Conservation (phyloP, 2,329 filamentous ascomycete genomes). For the Phyllosticta capitalensis region DNA sequence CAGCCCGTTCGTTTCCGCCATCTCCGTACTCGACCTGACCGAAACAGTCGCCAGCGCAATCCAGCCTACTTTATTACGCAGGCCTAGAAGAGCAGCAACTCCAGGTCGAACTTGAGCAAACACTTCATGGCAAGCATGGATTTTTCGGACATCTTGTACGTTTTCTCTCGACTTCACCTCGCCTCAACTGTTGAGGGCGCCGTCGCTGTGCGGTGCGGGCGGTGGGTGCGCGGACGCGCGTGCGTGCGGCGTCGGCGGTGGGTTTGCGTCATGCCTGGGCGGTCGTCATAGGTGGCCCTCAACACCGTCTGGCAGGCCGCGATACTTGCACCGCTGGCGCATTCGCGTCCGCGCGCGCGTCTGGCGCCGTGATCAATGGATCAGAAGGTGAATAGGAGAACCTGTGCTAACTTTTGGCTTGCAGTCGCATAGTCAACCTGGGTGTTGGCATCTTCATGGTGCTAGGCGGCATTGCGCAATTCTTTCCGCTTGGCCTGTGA, state of each 20-base stretch:
- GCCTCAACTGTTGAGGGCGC: neutral
- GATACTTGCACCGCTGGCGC: constrained; percentile 11
- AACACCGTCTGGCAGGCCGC: neutral
- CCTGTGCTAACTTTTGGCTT: constrained; percentile 13
- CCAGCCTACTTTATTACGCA: neutral
- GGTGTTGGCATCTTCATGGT: constrained; percentile 79
- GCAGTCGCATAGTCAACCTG: constrained; percentile 89
- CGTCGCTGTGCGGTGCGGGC: neutral
- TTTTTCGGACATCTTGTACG: constrained; percentile 86
- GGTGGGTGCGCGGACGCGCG: constrained; percentile 9
- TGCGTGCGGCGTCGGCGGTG: constrained; percentile 1
- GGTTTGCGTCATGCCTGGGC: neutral
- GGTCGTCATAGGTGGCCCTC: constrained; percentile 12
- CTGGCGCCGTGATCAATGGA: neutral
- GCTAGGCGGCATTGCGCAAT: constrained; percentile 68
- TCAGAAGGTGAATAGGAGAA: neutral
- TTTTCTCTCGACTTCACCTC: constrained; percentile 16
- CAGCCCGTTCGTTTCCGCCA: neutral
- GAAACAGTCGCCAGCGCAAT: neutral
- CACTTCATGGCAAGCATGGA: constrained; percentile 54
- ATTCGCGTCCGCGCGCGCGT: neutral
- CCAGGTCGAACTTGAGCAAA: constrained; percentile 22
- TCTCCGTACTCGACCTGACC: constrained; percentile 37
- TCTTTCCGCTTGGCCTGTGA: constrained; percentile 45
- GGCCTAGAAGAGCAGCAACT: constrained; percentile 20